phyloP scores from a whole-genome alignment of 768 basidiomycete species.

The Suillus fuscotomentosus region DNA sequence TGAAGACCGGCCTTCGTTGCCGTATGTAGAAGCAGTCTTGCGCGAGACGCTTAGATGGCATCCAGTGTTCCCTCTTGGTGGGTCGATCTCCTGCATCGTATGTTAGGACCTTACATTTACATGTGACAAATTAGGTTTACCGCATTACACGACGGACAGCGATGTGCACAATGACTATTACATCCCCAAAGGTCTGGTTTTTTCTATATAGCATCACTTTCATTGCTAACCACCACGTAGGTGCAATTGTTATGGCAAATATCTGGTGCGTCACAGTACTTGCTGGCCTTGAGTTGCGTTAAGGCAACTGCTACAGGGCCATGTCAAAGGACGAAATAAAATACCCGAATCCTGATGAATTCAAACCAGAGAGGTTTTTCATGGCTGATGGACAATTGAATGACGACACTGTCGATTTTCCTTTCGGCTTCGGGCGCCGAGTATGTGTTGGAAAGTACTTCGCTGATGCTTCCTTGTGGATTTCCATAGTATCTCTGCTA shows the following conservation, averaged over 20 bases:
- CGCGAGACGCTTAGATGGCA: slow-evolving; percentile 36
- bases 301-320: slow-evolving; percentile 16
- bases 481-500: slow-evolving; percentile 29
- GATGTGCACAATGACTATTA: slow-evolving; percentile 25
- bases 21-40: slow-evolving; percentile 32
- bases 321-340: slow-evolving; percentile 27
- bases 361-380: slow-evolving; percentile 29
- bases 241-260: slow-evolving; percentile 30
- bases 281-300: slow-evolving; percentile 8
- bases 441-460: slow-evolving; percentile 30
- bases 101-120: background rate
- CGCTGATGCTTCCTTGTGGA: slow-evolving; percentile 31
- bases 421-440: slow-evolving; percentile 31
- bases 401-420: slow-evolving; percentile 19
- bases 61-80: slow-evolving; percentile 31
- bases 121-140: slow-evolving; percentile 19
- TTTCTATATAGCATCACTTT: background rate
- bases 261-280: slow-evolving; percentile 19
- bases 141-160: slow-evolving; percentile 23
- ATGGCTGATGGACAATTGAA: slow-evolving; percentile 23
- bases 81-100: slow-evolving; percentile 1
- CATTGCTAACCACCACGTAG: slow-evolving; percentile 20
- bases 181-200: slow-evolving; percentile 26
- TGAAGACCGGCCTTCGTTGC: slow-evolving; percentile 26
- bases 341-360: slow-evolving; percentile 26